Conservation (phyloP, 2,329 filamentous ascomycete species). For the Curvularia lunata region DNA sequence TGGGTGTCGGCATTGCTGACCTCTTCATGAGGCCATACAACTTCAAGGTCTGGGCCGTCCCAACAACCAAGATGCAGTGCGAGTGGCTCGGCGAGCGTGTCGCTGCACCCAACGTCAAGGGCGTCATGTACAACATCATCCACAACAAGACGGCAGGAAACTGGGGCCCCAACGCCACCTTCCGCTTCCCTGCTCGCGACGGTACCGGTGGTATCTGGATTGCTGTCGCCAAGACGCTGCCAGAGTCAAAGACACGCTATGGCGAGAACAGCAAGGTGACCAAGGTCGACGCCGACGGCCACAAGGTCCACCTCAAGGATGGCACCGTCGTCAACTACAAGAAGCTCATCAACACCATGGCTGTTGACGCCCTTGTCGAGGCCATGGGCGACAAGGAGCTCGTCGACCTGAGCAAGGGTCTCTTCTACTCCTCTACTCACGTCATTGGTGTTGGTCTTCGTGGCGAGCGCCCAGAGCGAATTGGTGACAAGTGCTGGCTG, state of each 20-base stretch:
- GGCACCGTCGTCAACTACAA: conserved; percentile 89
- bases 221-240: conserved; percentile 89
- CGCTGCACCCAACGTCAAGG: conserved; percentile 94
- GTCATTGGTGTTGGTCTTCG: conserved; percentile 96
- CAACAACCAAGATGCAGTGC: conserved; percentile 99
- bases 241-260: conserved; percentile 88
- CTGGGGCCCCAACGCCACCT: conserved; percentile 98
- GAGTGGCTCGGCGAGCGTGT: conserved; percentile 98
- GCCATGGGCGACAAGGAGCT: conserved; percentile 88
- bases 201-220: conserved; percentile 99
- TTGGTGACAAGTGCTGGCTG: conserved; percentile 99
- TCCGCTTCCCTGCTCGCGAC: conserved; percentile 94
- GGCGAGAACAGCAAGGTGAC: conserved; percentile 83
- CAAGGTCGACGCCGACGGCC: conserved; percentile 84
- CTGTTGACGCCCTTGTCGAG: conserved; percentile 86
- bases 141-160: conserved; percentile 94
- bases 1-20: conserved; percentile 86
- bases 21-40: conserved; percentile 99
- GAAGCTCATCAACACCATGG: conserved; percentile 95
- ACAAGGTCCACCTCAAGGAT: conserved; percentile 80
- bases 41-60: conserved; percentile 99
- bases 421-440: conserved; percentile 97
- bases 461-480: conserved; percentile 88
- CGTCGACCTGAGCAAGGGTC: conserved; percentile 79
- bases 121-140: conserved; percentile 90